phyloP scores from a whole-genome alignment of 495 filamentous ascomycete species.

The Penicillium verhagenii region DNA sequence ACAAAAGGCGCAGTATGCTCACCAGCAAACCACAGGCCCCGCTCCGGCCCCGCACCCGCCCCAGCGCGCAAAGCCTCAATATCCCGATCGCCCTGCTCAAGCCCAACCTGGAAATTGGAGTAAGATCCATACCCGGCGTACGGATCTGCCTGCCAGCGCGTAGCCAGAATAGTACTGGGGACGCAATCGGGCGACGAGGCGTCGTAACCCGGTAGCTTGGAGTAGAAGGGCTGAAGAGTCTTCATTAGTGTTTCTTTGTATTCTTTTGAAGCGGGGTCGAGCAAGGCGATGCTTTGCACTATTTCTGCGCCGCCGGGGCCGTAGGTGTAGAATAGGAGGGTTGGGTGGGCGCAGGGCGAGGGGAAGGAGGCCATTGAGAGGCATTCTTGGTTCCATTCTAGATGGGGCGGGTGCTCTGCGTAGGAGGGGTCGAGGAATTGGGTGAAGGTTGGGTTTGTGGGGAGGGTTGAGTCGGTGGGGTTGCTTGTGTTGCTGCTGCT shows the following conservation, averaged over 20 bases:
- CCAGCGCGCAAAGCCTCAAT: constrained; percentile 63
- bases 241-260: constrained; percentile 35
- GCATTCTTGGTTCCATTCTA: constrained; percentile 74
- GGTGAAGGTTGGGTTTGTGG: constrained; percentile 27
- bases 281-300: constrained; percentile 37
- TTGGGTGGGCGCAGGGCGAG: constrained; percentile 64
- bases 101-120: constrained; percentile 79
- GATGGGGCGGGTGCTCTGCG: constrained; percentile 66
- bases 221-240: constrained; percentile 65
- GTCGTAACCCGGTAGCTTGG: constrained; percentile 66
- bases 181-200: constrained; percentile 52
- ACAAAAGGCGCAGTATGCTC: constrained; percentile 94
- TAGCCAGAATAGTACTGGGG: constrained; percentile 63
- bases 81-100: constrained; percentile 65
- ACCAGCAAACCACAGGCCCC: constrained; percentile 86
- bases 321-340: constrained; percentile 89
- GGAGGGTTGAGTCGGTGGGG: constrained; percentile 7
- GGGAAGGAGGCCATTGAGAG: constrained; percentile 74
- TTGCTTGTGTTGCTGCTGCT: too few relatives aligned
- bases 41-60: constrained; percentile 58
- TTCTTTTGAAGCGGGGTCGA: constrained; percentile 24
- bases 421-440: constrained; percentile 56
- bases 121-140: constrained; percentile 90
- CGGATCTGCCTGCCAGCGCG: constrained; percentile 79
- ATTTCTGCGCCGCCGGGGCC: constrained; percentile 58